Evolutionary conservation across 2,329 filamentous ascomycete genomes (phyloP).

Genomic region (Venturia carpophila): DNA sequence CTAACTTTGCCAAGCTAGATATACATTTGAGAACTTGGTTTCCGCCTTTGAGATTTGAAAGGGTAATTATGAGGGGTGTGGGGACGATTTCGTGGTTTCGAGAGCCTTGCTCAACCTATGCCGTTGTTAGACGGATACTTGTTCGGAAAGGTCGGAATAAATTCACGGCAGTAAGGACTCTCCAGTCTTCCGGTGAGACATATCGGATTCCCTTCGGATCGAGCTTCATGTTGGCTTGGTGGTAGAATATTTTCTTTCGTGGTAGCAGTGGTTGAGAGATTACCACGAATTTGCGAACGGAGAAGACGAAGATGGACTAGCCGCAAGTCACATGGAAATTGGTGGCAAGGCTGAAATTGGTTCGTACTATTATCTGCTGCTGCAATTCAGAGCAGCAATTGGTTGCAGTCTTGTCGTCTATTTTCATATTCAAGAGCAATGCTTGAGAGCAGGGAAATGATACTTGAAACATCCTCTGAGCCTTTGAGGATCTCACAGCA

Average conservation of each 20-base stretch:
- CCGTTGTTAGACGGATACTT: background rate
- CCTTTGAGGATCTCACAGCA: no score
- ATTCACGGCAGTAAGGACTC: slow-evolving; percentile 81
- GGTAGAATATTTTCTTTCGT: background rate
- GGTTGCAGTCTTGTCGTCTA: no score
- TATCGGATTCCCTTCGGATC: slow-evolving; percentile 92
- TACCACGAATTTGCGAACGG: background rate
- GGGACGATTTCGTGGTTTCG: slow-evolving; percentile 97
- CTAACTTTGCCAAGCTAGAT: slow-evolving; percentile 82
- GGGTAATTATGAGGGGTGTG: slow-evolving; percentile 75
- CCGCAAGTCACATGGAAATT: background rate
- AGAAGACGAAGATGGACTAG: background rate
- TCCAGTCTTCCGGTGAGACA: slow-evolving; percentile 87
- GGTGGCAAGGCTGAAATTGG: background rate
- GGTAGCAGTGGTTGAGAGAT: background rate
- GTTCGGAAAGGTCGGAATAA: no score
- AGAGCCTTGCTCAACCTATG: slow-evolving; percentile 82
- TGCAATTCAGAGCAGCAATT: background rate
- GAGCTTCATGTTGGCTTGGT: slow-evolving; percentile 64
- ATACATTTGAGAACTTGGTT: slow-evolving; percentile 77
- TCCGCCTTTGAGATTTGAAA: slow-evolving; percentile 67
- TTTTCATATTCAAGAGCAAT: background rate
- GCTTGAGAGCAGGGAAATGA: background rate
- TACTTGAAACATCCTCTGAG: background rate
- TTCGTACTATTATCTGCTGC: background rate